Percentiles rank a stretch among this genome's conserved stretches.
Conservation (phyloP, 1,284 basidiomycete species). For the Cystobasidium slooffiae region DNA sequence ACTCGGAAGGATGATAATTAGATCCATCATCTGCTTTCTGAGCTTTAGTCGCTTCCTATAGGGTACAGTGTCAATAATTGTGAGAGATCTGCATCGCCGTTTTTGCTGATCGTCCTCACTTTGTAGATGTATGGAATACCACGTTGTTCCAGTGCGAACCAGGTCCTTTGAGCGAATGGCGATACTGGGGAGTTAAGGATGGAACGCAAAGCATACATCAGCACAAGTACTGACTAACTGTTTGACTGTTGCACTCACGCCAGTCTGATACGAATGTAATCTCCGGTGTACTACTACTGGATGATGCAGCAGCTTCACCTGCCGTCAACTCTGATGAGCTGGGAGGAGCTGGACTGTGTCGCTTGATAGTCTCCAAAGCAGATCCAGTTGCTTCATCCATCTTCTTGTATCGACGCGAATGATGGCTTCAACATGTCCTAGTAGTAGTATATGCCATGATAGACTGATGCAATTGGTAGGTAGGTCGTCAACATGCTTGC, state of each 20-base stretch:
- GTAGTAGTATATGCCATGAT: not conserved
- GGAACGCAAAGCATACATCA: not conserved
- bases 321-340: not conserved
- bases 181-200: constrained; percentile 18
- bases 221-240: not conserved
- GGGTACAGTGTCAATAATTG: not conserved
- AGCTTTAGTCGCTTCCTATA: constrained; percentile 39
- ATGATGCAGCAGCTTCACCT: not conserved
- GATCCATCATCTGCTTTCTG: constrained; percentile 36
- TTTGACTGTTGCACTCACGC: constrained; percentile 8
- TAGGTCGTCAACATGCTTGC: not conserved
- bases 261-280: constrained; percentile 38
- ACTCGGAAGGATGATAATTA: constrained; percentile 22
- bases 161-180: constrained; percentile 40
- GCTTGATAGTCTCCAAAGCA: constrained; percentile 32
- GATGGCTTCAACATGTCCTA: not conserved
- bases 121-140: constrained; percentile 37
- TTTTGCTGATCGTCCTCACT: constrained; percentile 1
- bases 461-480: not conserved
- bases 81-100: not conserved
- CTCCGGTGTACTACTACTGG: not conserved
- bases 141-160: constrained; percentile 42
- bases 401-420: not conserved
- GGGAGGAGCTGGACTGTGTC: not conserved
- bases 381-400: constrained; percentile 36